Percentiles rank a stretch among this genome's conserved stretches.
Evolutionary conservation across 176 grass and related monocot genomes (phyloP).

Genomic region (Lolium perenne): DNA sequence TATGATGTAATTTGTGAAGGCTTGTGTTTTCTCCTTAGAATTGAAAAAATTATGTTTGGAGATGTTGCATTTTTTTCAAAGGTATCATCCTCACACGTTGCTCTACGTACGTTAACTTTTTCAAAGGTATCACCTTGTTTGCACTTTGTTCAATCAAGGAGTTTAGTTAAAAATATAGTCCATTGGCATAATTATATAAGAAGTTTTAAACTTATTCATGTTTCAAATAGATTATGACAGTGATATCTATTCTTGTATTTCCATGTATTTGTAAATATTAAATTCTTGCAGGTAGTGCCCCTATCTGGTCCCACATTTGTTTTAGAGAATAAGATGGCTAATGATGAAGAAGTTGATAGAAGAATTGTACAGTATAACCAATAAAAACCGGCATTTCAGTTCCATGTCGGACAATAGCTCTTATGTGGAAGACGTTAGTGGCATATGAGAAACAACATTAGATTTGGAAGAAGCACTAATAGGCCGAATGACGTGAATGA

Average conservation of each 20-base stretch:
- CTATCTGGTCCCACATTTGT: not conserved
- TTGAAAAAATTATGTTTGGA: not conserved
- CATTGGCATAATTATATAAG: too few relatives aligned
- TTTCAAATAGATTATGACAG: not conserved
- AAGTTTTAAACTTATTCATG: too few relatives aligned
- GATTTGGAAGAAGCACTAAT: not conserved
- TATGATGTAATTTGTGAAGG: too few relatives aligned
- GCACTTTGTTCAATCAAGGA: not conserved
- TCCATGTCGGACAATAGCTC: not conserved
- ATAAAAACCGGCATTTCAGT: not conserved
- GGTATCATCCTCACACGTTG: too few relatives aligned
- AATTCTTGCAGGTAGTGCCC: not conserved
- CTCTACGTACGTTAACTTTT: not conserved
- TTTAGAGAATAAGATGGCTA: not conserved
- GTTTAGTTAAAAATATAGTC: too few relatives aligned
- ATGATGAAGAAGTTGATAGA: not conserved
- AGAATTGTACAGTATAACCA: not conserved
- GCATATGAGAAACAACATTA: not conserved
- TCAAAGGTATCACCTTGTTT: not conserved
- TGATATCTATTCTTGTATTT: not conserved
- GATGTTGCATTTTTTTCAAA: not conserved
- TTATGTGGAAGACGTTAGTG: not conserved
- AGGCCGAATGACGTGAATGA: too few relatives aligned
- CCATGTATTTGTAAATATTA: not conserved
- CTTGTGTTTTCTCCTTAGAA: too few relatives aligned